These are phyloP conservation scores for Kluyveromyces wickerhamii DNA, from an alignment of 805 yeast species.

Conservation along the genomic window DNA sequence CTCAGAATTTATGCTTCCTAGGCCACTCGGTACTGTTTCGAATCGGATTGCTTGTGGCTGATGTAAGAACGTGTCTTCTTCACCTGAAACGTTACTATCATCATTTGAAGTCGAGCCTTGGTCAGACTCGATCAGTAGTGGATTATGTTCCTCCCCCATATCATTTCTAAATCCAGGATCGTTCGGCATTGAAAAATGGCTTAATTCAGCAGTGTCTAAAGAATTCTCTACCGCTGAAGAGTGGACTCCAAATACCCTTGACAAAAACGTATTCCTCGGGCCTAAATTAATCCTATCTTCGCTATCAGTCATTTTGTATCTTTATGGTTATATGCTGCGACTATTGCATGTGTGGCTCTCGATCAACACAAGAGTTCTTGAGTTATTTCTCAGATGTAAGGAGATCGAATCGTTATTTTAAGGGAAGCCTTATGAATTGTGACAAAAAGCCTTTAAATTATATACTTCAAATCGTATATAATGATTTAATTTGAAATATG, in stretches of 20 bases:
- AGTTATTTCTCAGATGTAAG: no score
- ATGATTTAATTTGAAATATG: no score
- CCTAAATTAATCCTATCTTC: neutral
- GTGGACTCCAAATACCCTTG: conserved; percentile 28
- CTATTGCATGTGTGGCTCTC: no score
- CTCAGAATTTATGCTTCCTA: conserved; percentile 3
- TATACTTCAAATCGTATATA: no score
- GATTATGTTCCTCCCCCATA: conserved; percentile 4
- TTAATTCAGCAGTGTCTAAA: conserved; percentile 23
- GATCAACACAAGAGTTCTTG: no score
- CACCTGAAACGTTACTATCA: conserved; percentile 9
- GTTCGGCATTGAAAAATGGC: conserved; percentile 14
- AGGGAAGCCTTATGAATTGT: no score
- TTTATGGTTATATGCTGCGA: no score
- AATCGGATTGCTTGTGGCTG: conserved; percentile 1
- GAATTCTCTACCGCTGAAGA: conserved; percentile 24
- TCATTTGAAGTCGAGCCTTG: conserved; percentile 27
- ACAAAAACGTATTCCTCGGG: conserved; percentile 24
- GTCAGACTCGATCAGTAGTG: conserved; percentile 27
- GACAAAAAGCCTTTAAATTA: no score
- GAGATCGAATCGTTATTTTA: no score
- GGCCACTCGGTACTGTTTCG: neutral
- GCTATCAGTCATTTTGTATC: conserved; percentile 1
- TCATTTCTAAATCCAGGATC: conserved; percentile 5
- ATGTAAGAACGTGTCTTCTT: conserved; percentile 4